Conservation (phyloP, 306 rosid species). For the Cicer yamashitae region DNA sequence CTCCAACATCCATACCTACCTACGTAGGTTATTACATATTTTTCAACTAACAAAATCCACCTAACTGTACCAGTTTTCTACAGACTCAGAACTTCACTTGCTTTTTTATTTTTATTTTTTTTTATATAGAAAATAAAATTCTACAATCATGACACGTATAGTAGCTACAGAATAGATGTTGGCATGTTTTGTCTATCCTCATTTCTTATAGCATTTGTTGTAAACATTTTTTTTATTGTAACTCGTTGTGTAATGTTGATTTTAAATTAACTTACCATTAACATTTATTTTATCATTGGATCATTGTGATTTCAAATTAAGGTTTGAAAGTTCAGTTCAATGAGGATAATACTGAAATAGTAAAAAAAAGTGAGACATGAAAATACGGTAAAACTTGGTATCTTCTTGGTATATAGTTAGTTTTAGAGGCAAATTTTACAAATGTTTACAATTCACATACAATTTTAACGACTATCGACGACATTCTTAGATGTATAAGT, state of each 20-base stretch:
- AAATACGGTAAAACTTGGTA: neutral
- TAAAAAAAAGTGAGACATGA: neutral
- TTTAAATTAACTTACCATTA: neutral
- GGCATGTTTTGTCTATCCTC: too few relatives aligned
- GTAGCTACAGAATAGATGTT: too few relatives aligned
- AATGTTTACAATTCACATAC: too few relatives aligned
- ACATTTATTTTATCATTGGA: too few relatives aligned
- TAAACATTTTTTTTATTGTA: neutral
- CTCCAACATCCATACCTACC: conserved; percentile 29
- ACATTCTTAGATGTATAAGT: too few relatives aligned
- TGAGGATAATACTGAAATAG: neutral
- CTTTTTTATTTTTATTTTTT: too few relatives aligned
- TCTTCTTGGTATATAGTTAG: neutral
- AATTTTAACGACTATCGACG: too few relatives aligned
- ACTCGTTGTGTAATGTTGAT: neutral
- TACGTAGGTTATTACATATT: neutral
- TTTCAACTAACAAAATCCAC: conserved; percentile 10
- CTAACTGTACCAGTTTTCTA: conserved; percentile 1
- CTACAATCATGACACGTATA: neutral
- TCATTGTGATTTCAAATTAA: too few relatives aligned
- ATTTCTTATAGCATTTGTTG: too few relatives aligned
- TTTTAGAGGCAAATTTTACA: too few relatives aligned
- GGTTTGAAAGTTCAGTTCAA: neutral
- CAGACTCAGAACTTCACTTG: neutral
- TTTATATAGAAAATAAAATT: neutral